Conservation (phyloP, 352 stramenopile species). For the Salisapilia sapeloensis region DNA sequence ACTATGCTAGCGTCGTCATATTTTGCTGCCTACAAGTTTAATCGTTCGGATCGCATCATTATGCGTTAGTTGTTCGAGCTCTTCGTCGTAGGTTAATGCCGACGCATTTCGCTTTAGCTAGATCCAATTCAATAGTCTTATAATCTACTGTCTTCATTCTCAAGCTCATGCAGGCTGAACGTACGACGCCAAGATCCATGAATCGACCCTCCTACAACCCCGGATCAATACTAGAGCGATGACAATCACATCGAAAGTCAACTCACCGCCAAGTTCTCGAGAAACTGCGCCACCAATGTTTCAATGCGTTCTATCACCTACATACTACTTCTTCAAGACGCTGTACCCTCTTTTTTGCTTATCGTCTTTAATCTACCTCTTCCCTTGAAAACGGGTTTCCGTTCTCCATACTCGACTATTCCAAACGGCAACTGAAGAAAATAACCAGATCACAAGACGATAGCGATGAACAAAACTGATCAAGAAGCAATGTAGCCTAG, state of each 20-base stretch:
- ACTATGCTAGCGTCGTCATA: too few relatives aligned
- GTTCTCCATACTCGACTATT: slow-evolving; percentile 7
- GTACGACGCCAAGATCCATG: slow-evolving; percentile 39
- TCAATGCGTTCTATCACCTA: slow-evolving; percentile 51
- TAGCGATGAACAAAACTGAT: neutral
- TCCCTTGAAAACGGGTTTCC: slow-evolving; percentile 11
- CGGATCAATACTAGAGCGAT: neutral
- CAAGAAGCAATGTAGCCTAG: neutral
- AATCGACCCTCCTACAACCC: slow-evolving; percentile 17
- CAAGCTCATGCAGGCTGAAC: slow-evolving; percentile 1
- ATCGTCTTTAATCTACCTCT: slow-evolving; percentile 10
- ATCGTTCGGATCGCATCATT: slow-evolving; percentile 34
- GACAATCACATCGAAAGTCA: neutral
- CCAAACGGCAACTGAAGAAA: neutral
- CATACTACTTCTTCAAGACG: neutral
- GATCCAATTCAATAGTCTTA: neutral
- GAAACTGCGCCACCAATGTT: slow-evolving; percentile 26
- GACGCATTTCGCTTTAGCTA: slow-evolving; percentile 36
- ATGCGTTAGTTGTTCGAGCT: slow-evolving; percentile 31
- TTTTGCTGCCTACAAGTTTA: slow-evolving; percentile 24
- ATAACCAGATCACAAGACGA: neutral
- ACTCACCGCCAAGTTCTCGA: slow-evolving; percentile 25
- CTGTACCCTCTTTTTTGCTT: neutral
- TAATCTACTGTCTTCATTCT: too few relatives aligned
- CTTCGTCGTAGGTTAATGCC: slow-evolving; percentile 41